Evolutionary conservation across 75 land plant genomes (phyloP).

Genomic region (Pseudotsuga menziesii): DNA sequence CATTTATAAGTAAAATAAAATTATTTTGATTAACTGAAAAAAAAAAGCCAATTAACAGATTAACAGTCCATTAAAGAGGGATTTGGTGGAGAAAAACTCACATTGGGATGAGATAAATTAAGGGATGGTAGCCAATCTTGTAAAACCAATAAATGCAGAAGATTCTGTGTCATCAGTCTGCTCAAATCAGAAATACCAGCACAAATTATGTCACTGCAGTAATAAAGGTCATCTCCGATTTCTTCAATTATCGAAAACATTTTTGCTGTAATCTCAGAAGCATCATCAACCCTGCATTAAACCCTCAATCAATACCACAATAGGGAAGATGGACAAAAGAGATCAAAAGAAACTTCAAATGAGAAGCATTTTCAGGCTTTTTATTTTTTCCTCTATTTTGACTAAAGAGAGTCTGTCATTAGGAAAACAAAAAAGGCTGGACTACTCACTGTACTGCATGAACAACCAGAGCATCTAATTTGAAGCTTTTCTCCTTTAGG

Average conservation of each 20-base stretch:
- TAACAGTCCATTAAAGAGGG: conserved; percentile 5
- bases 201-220: conserved; percentile 59
- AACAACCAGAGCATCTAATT: conserved; percentile 41
- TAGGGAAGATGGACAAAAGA: background rate
- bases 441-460: conserved; percentile 36
- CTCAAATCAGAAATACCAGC: conserved; percentile 45
- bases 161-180: conserved; percentile 31
- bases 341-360: background rate
- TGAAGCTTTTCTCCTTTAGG: conserved; percentile 42
- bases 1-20: background rate
- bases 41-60: conserved; percentile 6
- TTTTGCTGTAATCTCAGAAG: conserved; percentile 25
- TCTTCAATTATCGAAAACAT: conserved; percentile 48
- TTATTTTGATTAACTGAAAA: background rate
- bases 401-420: background rate
- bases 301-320: background rate
- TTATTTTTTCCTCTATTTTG: background rate
- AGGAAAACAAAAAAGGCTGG: conserved; percentile 5
- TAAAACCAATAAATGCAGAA: conserved; percentile 44
- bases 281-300: conserved; percentile 44
- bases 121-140: conserved; percentile 52
- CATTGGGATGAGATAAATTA: conserved; percentile 27
- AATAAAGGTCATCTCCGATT: conserved; percentile 64
- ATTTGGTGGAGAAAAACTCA: conserved; percentile 14
- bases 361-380: background rate